Evolutionary conservation across 2,329 filamentous ascomycete genomes (phyloP).

Genomic region (Penicillium sp.): DNA sequence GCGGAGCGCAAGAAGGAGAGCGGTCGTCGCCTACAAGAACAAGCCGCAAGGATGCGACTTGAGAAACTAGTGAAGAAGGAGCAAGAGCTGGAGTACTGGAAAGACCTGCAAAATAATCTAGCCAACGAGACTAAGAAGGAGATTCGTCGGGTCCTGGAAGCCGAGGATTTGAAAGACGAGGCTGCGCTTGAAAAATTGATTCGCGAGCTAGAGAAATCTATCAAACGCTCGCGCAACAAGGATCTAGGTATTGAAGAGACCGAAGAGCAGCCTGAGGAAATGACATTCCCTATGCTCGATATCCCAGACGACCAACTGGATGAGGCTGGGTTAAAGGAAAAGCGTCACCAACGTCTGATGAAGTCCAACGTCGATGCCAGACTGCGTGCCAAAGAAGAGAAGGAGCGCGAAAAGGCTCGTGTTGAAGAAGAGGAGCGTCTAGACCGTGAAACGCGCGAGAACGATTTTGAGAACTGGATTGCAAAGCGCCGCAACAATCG

Average conservation of each 20-base stretch:
- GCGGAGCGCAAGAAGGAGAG: constrained; percentile 95
- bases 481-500: constrained; percentile 75
- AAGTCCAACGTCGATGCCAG: constrained; percentile 95
- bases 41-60: constrained; percentile 94
- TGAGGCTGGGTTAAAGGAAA: constrained; percentile 86
- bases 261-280: constrained; percentile 72
- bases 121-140: constrained; percentile 86
- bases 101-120: constrained; percentile 72
- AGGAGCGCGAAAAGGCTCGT: constrained; percentile 86
- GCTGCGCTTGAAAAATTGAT: constrained; percentile 78
- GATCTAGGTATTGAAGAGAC: constrained; percentile 86
- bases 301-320: constrained; percentile 89
- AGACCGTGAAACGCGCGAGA: constrained; percentile 80
- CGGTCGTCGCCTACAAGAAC: constrained; percentile 85
- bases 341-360: constrained; percentile 85
- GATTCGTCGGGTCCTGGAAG: constrained; percentile 77
- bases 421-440: constrained; percentile 77
- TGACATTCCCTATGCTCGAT: constrained; percentile 83
- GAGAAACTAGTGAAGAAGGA: constrained; percentile 96
- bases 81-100: constrained; percentile 91
- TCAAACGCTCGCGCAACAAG: constrained; percentile 87
- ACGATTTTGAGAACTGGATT: constrained; percentile 83
- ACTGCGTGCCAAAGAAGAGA: constrained; percentile 91
- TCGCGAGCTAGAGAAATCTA: constrained; percentile 84
- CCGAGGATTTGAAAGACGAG: constrained; percentile 91